Conservation (phyloP, 2,329 filamentous ascomycete genomes). For the Arthrobotrys entomopaga region DNA sequence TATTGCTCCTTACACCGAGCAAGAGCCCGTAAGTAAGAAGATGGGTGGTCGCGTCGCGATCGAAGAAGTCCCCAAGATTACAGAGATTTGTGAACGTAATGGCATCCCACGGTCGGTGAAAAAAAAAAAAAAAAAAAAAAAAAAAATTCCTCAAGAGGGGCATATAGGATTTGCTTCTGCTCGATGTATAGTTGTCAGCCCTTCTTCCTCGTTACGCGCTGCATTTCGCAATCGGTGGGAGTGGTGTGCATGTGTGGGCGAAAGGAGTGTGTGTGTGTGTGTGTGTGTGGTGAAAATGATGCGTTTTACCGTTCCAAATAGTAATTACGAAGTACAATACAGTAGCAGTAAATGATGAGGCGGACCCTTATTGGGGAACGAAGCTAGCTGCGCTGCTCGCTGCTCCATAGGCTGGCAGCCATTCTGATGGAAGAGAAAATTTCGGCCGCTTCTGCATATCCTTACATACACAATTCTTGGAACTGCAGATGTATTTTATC, state of each 20-base stretch:
- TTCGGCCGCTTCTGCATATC: slow-evolving; percentile 54
- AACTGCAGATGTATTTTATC: slow-evolving; percentile 31
- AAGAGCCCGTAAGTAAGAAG: slow-evolving; percentile 33
- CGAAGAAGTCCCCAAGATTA: slow-evolving; percentile 19
- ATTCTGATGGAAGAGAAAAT: slow-evolving; percentile 39
- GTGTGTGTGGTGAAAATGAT: slow-evolving; percentile 27
- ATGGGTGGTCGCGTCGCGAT: slow-evolving; percentile 41
- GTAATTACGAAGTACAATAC: neutral
- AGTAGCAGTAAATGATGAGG: no score
- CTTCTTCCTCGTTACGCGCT: slow-evolving; percentile 41
- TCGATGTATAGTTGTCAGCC: slow-evolving; percentile 49
- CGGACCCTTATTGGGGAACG: slow-evolving; percentile 35
- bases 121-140: no score
- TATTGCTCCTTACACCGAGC: slow-evolving; percentile 31
- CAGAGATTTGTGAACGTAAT: slow-evolving; percentile 54
- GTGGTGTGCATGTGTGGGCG: slow-evolving; percentile 27
- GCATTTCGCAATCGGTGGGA: slow-evolving; percentile 4
- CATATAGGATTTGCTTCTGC: slow-evolving; percentile 49
- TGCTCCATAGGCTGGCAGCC: slow-evolving; percentile 5
- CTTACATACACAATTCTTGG: slow-evolving; percentile 47
- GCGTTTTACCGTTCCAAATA: slow-evolving; percentile 27
- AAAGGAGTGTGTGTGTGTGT: neutral
- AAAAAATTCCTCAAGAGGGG: slow-evolving; percentile 24
- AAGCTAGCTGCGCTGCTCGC: slow-evolving; percentile 48
- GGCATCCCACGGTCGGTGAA: slow-evolving; percentile 44